Conservation (phyloP, 2,329 filamentous ascomycete species). For the Xylaria sp. region DNA sequence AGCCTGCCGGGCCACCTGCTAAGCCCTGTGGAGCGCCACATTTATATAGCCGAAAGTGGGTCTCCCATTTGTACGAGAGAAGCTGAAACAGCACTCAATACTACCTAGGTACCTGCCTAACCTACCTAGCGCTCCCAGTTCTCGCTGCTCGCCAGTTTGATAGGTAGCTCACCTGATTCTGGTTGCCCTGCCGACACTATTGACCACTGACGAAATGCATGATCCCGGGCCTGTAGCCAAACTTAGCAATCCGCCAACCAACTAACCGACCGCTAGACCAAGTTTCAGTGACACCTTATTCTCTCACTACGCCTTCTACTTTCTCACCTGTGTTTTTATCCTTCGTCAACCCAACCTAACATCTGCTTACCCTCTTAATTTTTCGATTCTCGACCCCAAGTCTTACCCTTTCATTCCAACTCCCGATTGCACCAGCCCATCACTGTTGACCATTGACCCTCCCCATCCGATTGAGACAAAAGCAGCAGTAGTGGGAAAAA, state of each 20-base stretch:
- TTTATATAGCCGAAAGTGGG: neutral
- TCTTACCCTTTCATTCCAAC: slow-evolving; percentile 29
- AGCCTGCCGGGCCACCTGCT: neutral
- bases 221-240: slow-evolving; percentile 15
- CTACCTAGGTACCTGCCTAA: neutral
- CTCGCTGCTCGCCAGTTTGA: neutral
- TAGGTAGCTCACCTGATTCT: slow-evolving; percentile 6
- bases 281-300: slow-evolving; percentile 3
- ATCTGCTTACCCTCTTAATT: slow-evolving; percentile 2
- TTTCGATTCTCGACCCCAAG: slow-evolving; percentile 11
- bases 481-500: neutral
- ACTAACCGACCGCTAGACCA: slow-evolving; percentile 5
- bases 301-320: neutral
- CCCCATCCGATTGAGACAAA: slow-evolving; percentile 14
- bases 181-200: slow-evolving; percentile 32
- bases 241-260: slow-evolving; percentile 15
- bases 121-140: neutral
- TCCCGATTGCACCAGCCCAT: slow-evolving; percentile 2
- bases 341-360: slow-evolving; percentile 1
- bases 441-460: slow-evolving; percentile 7
- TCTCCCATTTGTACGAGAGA: slow-evolving; percentile 6
- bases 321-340: slow-evolving; percentile 8
- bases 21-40: slow-evolving; percentile 1
- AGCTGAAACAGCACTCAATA: slow-evolving; percentile 9
- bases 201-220: slow-evolving; percentile 31